phyloP scores from a whole-genome alignment of 2,329 filamentous ascomycete genomes.

The Dactylonectria estremocensis region DNA sequence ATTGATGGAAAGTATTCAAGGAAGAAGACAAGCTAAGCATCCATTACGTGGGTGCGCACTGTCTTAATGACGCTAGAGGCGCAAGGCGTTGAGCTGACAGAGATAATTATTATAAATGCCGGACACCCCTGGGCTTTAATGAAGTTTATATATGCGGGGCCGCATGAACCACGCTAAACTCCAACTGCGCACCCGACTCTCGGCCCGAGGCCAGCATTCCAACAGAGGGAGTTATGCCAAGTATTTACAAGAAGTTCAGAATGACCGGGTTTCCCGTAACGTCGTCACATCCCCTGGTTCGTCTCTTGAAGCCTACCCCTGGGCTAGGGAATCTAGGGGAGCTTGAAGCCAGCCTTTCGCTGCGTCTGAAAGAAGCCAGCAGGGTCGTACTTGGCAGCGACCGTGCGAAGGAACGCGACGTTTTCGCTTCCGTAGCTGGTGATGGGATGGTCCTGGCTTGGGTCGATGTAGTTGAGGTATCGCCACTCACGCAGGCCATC shows the following conservation, averaged over 20 bases:
- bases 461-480: constrained; percentile 61
- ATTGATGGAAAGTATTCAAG: no score
- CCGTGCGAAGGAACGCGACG: constrained; percentile 48
- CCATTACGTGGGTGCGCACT: background rate
- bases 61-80: background rate
- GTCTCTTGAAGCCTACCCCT: background rate
- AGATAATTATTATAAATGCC: background rate
- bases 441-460: constrained; percentile 55
- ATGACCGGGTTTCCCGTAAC: background rate
- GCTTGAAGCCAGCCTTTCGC: constrained; percentile 50
- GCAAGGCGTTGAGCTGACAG: background rate
- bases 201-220: background rate
- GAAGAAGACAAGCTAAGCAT: no score
- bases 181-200: background rate
- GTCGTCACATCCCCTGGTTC: background rate
- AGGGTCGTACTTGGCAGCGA: constrained; percentile 54
- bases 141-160: background rate
- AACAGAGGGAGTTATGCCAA: background rate
- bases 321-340: constrained; percentile 25
- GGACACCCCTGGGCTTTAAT: background rate
- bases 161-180: background rate
- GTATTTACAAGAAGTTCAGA: background rate
- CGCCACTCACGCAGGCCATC: constrained; percentile 52
- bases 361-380: constrained; percentile 53
- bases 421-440: constrained; percentile 56